Base-by-base conservation (phyloP, 2,329 filamentous ascomycete genomes). In the Chrysoporthe austroafricana region DNA sequence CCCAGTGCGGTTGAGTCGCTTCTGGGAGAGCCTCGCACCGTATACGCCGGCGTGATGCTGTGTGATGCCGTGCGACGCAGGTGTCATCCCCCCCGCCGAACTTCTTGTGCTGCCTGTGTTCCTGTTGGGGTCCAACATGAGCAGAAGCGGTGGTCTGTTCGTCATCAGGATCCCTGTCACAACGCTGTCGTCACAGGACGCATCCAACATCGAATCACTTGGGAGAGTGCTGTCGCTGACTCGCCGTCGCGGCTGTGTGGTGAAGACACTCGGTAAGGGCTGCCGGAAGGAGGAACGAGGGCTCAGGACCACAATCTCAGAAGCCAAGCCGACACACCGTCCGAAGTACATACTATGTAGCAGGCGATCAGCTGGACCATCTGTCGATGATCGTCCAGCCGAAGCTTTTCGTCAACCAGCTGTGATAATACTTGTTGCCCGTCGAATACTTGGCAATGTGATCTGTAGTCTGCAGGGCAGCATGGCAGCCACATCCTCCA, bases 401-500 rank as follows among this genome's bases (percentile, higher is more conserved):
- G 36, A 9, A 39, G 36, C 4, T 57, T 11, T 34, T 16, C 6
- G 14, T 57, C 52, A 26, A 26, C 26, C 52, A 26, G 9, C 34
- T n/a, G 21, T 50, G 7, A 26, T n/a, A 11, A 9, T n/a, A 21
- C 46, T 50, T 52, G 48, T 52, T 32, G 48, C 48, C 48, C 26
- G 50, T 39, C 2, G 18, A 6, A 32, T 39, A 26, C 26, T 36
- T 26, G 52, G 16, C 6, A 39, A 39, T n/a, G 34, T 57, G 54
- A 57, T 54, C 26, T 54, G 50, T 32, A 54, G 50, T 26, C 54
- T 57, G 54, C 54, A 57, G 54, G 34, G 34, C 54, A 36, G 16
- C 16, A 57, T 32, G 34, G 34, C 54, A 36, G 16, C 16, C 54
- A 39, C 34, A n/a, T 57, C 32, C 54, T 32, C 26, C 26, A 26